Percentiles rank a stretch among this genome's conserved stretches.
These are phyloP conservation scores for Aspergillus texensis DNA, from an alignment of 2,329 filamentous ascomycete species.

Conservation along the genomic window DNA sequence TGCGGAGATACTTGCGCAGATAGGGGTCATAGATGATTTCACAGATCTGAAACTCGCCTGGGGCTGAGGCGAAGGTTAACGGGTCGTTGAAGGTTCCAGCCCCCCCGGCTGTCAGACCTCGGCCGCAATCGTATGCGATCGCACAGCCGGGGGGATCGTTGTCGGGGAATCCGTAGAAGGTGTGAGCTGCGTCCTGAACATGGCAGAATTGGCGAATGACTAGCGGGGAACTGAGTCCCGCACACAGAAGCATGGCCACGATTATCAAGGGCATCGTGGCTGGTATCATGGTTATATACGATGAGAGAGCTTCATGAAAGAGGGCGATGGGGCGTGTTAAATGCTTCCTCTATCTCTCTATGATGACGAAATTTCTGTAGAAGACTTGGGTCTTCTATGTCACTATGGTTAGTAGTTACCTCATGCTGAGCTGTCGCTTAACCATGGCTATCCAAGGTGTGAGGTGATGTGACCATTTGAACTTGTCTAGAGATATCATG, in stretches of 20 bases:
- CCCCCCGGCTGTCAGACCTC: conserved; percentile 44
- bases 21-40: conserved; percentile 51
- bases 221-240: background rate
- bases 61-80: conserved; percentile 48
- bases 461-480: background rate
- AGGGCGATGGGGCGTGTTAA: background rate
- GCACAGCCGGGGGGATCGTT: conserved; percentile 41
- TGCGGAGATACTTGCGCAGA: conserved; percentile 47
- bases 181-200: conserved; percentile 24
- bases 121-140: conserved; percentile 42
- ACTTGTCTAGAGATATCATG: background rate
- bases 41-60: conserved; percentile 45
- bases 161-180: conserved; percentile 47
- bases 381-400: background rate
- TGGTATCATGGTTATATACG: background rate
- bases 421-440: background rate
- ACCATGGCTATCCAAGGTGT: background rate
- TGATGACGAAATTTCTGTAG: background rate
- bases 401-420: background rate
- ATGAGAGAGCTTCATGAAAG: background rate
- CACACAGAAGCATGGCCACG: background rate
- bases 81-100: conserved; percentile 48
- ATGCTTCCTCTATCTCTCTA: background rate
- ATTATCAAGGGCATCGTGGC: background rate
- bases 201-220: background rate